Evolutionary conservation across 1,284 basidiomycete genomes (phyloP).

Genomic region (Irpex sp.): DNA sequence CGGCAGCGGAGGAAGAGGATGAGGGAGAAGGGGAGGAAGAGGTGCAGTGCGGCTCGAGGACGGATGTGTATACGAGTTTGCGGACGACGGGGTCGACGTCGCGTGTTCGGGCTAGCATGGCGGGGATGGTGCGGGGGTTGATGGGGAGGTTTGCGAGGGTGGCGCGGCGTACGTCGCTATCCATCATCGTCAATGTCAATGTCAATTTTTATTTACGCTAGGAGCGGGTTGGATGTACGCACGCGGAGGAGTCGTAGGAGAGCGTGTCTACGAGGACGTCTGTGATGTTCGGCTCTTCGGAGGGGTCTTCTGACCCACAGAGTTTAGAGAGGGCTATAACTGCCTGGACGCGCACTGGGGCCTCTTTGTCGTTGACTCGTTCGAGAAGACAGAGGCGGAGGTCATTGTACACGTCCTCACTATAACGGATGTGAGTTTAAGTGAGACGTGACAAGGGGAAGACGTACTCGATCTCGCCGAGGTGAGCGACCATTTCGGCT

Average conservation of each 20-base stretch:
- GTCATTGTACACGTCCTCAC: constrained; percentile 77
- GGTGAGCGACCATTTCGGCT: constrained; percentile 76
- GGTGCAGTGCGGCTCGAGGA: constrained; percentile 40
- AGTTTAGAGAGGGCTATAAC: constrained; percentile 85
- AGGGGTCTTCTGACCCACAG: constrained; percentile 65
- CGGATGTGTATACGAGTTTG: constrained; percentile 74
- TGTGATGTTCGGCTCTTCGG: constrained; percentile 58
- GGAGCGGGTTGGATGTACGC: constrained; percentile 28
- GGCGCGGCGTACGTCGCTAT: constrained; percentile 87
- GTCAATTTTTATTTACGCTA: no score
- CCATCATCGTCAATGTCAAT: no score
- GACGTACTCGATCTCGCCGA: constrained; percentile 84
- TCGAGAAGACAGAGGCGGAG: constrained; percentile 74
- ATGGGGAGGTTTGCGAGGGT: constrained; percentile 80
- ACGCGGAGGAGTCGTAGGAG: constrained; percentile 78
- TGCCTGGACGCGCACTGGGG: constrained; percentile 80
- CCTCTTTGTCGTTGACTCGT: constrained; percentile 84
- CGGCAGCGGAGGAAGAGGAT: no score
- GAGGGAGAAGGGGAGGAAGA: not conserved
- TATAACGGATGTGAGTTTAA: constrained; percentile 26
- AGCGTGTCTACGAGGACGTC: constrained; percentile 75
- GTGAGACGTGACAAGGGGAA: not conserved
- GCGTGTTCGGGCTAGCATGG: constrained; percentile 78
- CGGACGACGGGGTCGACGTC: constrained; percentile 85
- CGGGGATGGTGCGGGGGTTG: constrained; percentile 55